Evolutionary conservation across 768 basidiomycete species (phyloP), one percentile per base, ranked within the genome.

Genomic region (Amanita polypyramis): DNA sequence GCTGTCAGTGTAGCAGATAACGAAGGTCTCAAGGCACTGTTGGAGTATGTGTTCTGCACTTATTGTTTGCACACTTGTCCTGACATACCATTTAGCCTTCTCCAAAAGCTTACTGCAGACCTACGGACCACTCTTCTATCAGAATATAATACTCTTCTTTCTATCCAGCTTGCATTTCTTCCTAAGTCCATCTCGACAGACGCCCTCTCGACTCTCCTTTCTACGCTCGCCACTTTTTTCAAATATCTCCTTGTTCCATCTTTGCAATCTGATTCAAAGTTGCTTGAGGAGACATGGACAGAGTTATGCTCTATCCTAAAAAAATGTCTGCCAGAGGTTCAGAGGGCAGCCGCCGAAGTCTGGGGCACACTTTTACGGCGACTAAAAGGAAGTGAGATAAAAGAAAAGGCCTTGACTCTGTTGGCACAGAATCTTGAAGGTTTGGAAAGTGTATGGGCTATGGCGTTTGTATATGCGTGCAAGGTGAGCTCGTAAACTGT

Each of bases 361-460:
- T 96, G 90, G 94, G 88, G 82, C 0, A 78, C 77, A 0, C 73
- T 84, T 0, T 57, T 95, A 36, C 71, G 93, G 42, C 74, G 86
- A 54, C 64, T 93, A 45, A 87, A 88, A 61, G 47, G 47, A 14
- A 64, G 67, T 1, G 69, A 73, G 10, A 69, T 72, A 6, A 68
- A 85, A 25, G 76, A 75, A 45, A 68, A 70, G 40, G 76, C 80
- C 0, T 70, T 89, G 4, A 54, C 57, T 2, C 50, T 86, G 11
- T 67, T 94, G 58, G 72, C 73, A 1, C 62, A 66, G 25, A 68
- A 73, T 47, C 60, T 76, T 7, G 69, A 65, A 11, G 72, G 67
- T 4, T 62, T 80, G 15, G 79, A 82, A 50, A 79, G 80, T 53
- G 75, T 81, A 5, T 75, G 72, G 40, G 82, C 88, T 3, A 86